These are phyloP conservation scores for Symmetrospora coprosmae DNA, from an alignment of 768 basidiomycete species.

Conservation along the genomic window DNA sequence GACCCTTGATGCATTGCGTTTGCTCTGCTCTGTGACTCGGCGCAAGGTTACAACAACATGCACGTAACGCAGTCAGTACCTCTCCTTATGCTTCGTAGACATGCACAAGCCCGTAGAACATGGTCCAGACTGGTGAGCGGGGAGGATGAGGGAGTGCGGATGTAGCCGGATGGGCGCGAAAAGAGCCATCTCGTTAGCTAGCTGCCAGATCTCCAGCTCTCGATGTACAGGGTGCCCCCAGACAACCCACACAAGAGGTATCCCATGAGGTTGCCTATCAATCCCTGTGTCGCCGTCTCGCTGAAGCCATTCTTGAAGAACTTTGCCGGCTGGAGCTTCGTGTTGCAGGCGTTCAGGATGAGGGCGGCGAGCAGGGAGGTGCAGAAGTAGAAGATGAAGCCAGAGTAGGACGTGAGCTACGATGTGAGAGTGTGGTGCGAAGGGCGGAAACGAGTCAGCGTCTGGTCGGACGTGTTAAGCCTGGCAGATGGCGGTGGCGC, in stretches of 20 bases:
- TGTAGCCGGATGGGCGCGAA: background rate
- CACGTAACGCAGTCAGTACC: too few species aligned
- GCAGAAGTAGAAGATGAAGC: conserved; percentile 8
- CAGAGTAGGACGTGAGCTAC: conserved; percentile 13
- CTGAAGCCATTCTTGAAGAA: conserved; percentile 3
- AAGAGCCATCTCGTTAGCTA: background rate
- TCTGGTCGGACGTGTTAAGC: too few species aligned
- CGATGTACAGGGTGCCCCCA: background rate
- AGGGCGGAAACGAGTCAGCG: too few species aligned
- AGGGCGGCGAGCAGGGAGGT: conserved; percentile 2
- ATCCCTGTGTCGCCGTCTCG: conserved; percentile 5
- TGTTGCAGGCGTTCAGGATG: conserved; percentile 4
- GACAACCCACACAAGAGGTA: conserved; percentile 1
- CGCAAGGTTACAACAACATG: too few species aligned
- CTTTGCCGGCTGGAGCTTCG: background rate
- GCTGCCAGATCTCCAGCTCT: background rate
- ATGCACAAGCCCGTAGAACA: conserved; percentile 17
- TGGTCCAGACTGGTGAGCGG: conserved; percentile 11
- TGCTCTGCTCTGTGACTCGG: too few species aligned
- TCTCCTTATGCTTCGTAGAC: conserved; percentile 19
- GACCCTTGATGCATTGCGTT: too few species aligned
- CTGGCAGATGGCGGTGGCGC: background rate
- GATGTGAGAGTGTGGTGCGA: too few species aligned
- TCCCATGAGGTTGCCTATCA: conserved; percentile 10
- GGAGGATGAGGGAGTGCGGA: background rate